These are phyloP conservation scores for Aspergillus cavernicola DNA, from an alignment of 495 filamentous ascomycete species.

Conservation along the genomic window DNA sequence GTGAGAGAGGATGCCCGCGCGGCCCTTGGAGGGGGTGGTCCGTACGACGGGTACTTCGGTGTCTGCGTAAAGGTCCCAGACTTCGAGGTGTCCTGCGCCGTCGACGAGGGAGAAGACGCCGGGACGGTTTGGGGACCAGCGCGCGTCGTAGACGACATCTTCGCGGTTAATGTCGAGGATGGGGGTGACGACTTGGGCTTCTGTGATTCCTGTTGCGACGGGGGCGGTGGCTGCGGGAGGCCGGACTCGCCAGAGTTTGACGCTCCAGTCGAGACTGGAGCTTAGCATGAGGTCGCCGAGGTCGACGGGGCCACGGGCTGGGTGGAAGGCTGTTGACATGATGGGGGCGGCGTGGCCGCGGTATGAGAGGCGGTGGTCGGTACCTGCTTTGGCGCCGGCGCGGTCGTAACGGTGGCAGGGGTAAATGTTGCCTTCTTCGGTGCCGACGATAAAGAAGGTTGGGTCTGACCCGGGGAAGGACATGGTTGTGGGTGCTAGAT, in stretches of 20 bases:
- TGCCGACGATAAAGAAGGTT: constrained; percentile 94
- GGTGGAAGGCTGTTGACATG: constrained; percentile 95
- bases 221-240: constrained; percentile 55
- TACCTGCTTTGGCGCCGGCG: constrained; percentile 92
- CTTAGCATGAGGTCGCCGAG: constrained; percentile 92
- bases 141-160: constrained; percentile 92
- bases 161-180: constrained; percentile 87
- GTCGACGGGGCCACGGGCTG: constrained; percentile 83
- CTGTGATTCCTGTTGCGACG: constrained; percentile 32
- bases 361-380: constrained; percentile 81
- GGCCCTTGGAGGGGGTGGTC: constrained; percentile 62
- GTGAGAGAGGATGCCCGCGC: constrained; percentile 55
- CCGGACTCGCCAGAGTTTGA: constrained; percentile 92
- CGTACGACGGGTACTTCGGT: constrained; percentile 84
- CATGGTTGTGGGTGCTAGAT: constrained; percentile 93
- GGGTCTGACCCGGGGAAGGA: constrained; percentile 94
- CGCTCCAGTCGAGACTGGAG: constrained; percentile 88
- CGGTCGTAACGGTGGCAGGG: constrained; percentile 96
- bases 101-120: constrained; percentile 93
- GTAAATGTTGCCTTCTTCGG: constrained; percentile 92
- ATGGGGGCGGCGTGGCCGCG: constrained; percentile 87
- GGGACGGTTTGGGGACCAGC: constrained; percentile 88
- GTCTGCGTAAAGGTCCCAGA: constrained; percentile 93
- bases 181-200: constrained; percentile 54
- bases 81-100: constrained; percentile 85